A percentile compares a stretch with the other conserved stretches of the same genome.
phyloP scores from a whole-genome alignment of 768 basidiomycete genomes.

The Amanita polypyramis region DNA sequence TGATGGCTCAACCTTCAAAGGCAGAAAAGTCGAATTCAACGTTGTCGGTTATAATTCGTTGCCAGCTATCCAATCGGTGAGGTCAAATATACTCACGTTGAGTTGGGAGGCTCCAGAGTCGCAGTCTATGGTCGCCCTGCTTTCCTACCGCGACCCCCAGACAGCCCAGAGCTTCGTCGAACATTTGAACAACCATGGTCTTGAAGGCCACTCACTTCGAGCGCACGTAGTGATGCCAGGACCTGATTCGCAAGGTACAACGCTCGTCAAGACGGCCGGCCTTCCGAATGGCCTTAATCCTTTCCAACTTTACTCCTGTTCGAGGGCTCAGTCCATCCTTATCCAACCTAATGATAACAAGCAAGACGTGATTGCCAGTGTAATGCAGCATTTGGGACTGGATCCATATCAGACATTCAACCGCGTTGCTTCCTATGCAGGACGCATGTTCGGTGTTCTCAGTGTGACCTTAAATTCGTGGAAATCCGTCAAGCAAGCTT shows the following conservation, averaged over 20 bases:
- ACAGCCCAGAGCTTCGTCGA: neutral
- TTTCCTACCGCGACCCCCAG: slow-evolving; percentile 1
- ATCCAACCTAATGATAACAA: neutral
- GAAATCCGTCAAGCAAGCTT: neutral
- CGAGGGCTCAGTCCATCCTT: neutral
- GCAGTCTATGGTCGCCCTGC: neutral
- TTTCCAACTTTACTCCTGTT: neutral
- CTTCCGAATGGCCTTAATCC: neutral
- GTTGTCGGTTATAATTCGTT: neutral
- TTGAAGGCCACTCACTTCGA: neutral
- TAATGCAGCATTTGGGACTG: neutral
- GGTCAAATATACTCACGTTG: neutral
- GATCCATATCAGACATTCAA: neutral
- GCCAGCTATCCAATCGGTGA: neutral
- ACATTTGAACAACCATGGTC: neutral
- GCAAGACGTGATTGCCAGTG: neutral
- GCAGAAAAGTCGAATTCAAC: neutral
- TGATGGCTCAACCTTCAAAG: neutral
- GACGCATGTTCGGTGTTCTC: neutral
- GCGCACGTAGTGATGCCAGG: neutral
- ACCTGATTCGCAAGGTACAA: neutral
- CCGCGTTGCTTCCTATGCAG: neutral
- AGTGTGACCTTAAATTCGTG: slow-evolving; percentile 1
- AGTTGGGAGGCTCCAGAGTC: neutral
- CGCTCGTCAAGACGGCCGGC: neutral